Evolutionary conservation across 352 stramenopile species (phyloP).

Genomic region (Phytophthora sp.): DNA sequence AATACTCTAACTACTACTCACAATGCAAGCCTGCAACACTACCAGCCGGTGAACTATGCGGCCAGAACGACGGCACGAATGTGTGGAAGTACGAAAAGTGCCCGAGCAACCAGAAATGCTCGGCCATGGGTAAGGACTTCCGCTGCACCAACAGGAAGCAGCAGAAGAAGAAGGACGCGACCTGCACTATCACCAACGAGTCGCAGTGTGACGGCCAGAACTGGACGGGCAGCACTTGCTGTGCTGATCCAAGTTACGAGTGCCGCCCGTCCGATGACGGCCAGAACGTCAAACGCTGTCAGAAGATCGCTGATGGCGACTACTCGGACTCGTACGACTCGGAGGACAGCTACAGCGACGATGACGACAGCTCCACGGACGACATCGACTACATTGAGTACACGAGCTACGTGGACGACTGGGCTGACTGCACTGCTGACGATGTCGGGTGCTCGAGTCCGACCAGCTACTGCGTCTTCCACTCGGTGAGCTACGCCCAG

Average conservation of each 20-base stretch:
- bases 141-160: conserved; percentile 39
- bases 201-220: conserved; percentile 31
- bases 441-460: conserved; percentile 22
- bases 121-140: conserved; percentile 28
- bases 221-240: conserved; percentile 29
- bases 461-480: conserved; percentile 22
- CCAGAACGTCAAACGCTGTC: conserved; percentile 27
- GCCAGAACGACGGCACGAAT: conserved; percentile 45
- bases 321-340: conserved; percentile 9
- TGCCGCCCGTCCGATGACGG: conserved; percentile 23
- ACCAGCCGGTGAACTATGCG: conserved; percentile 31
- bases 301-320: conserved; percentile 12
- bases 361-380: conserved; percentile 31
- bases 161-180: conserved; percentile 19
- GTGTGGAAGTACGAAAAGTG: conserved; percentile 44
- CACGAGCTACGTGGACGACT: conserved; percentile 28
- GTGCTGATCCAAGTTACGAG: conserved; percentile 27
- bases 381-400: conserved; percentile 17
- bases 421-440: conserved; percentile 19
- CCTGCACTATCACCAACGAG: conserved; percentile 28
- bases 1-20: conserved; percentile 42
- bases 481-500: conserved; percentile 41
- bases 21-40: conserved; percentile 39
- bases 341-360: conserved; percentile 9
- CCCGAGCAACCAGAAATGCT: conserved; percentile 36